These are phyloP conservation scores for Diaporthe eres DNA, from an alignment of 2,329 filamentous ascomycete genomes.

Conservation along the genomic window DNA sequence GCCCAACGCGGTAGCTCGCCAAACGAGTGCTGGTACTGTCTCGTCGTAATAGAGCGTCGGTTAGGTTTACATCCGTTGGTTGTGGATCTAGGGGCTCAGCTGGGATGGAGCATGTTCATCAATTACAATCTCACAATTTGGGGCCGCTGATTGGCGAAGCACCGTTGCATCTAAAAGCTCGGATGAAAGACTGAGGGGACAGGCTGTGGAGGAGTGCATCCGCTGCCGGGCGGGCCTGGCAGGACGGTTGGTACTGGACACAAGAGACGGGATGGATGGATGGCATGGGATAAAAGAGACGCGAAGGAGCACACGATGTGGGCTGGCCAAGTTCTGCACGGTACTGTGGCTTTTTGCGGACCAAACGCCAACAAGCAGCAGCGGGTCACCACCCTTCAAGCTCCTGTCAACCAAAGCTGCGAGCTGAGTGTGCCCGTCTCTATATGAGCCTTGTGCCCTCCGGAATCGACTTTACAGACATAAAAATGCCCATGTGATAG, in stretches of 20 bases:
- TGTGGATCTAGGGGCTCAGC: not conserved
- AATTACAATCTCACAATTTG: not conserved
- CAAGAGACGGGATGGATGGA: not conserved
- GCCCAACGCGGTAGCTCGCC: not conserved
- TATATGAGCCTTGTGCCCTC: conserved; percentile 5
- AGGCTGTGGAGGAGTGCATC: not conserved
- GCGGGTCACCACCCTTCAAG: not conserved
- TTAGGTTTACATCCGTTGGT: not conserved
- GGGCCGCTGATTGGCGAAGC: conserved; percentile 2
- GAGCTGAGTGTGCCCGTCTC: not conserved
- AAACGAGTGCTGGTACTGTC: not conserved
- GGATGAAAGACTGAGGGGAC: not conserved
- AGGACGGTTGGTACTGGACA: not conserved
- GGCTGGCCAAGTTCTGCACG: not conserved
- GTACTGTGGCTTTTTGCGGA: not conserved
- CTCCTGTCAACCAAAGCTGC: conserved; percentile 1
- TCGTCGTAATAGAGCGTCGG: conserved; percentile 11
- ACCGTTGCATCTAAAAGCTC: conserved; percentile 8
- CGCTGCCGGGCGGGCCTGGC: not conserved
- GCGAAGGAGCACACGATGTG: not conserved
- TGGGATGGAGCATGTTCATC: conserved; percentile 7
- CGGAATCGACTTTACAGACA: conserved; percentile 26
- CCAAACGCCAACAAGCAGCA: conserved; percentile 26
- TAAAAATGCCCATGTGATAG: conserved; percentile 27
- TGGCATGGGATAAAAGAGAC: not conserved